Percentiles rank a stretch among this genome's conserved stretches.
These are phyloP conservation scores for Fusarium camptoceras DNA, from an alignment of 2,329 filamentous ascomycete genomes.

Conservation along the genomic window DNA sequence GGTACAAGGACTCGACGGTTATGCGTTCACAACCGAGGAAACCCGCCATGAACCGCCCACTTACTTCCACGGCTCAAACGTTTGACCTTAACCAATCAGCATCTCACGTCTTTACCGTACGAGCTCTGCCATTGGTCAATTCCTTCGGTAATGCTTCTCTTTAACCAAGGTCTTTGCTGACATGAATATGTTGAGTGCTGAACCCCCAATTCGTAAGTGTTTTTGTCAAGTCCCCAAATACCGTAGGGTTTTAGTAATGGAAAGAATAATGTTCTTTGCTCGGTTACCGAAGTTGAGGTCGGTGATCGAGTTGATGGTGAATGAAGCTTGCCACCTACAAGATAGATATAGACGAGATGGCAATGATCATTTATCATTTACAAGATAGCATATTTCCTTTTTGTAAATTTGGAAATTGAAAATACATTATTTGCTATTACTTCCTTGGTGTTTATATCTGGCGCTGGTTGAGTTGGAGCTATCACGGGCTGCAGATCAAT, in stretches of 20 bases:
- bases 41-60: slow-evolving; percentile 47
- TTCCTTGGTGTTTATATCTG: not conserved
- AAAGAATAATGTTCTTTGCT: not conserved
- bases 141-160: slow-evolving; percentile 41
- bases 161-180: slow-evolving; percentile 46
- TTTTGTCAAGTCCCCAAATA: slow-evolving; percentile 15
- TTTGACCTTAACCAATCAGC: slow-evolving; percentile 25
- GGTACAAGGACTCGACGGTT: slow-evolving; percentile 6
- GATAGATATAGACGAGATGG: not conserved
- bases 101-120: slow-evolving; percentile 18
- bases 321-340: not conserved
- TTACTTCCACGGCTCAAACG: slow-evolving; percentile 30
- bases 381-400: too few relatives aligned
- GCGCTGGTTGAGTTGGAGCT: not conserved
- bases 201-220: not conserved
- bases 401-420: too few relatives aligned
- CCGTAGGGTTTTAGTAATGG: slow-evolving; percentile 5
- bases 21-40: slow-evolving; percentile 49
- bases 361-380: not conserved
- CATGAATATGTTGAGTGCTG: slow-evolving; percentile 2
- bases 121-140: slow-evolving; percentile 49
- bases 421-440: not conserved
- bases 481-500: slow-evolving; percentile 20
- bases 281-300: slow-evolving; percentile 31
- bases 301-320: slow-evolving; percentile 29